A percentile compares a stretch with the other conserved stretches of the same genome.
phyloP scores from a whole-genome alignment of 768 basidiomycete genomes.

The Plicaturopsis crispa region DNA sequence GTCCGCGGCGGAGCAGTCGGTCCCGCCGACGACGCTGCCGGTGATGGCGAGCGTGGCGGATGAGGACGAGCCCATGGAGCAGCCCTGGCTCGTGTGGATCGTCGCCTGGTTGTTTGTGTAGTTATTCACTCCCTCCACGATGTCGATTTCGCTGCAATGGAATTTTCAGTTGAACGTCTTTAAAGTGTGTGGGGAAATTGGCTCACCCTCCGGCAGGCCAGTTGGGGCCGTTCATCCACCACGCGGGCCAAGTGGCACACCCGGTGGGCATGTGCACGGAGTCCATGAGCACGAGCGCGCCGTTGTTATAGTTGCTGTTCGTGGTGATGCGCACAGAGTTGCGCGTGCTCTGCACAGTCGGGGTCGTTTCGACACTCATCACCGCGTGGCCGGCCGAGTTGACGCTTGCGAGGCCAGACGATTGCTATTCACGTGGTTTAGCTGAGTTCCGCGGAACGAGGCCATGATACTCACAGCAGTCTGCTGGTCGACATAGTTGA shows the following conservation, averaged over 20 bases:
- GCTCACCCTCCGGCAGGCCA: slow-evolving; percentile 42
- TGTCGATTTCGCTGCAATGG: slow-evolving; percentile 56
- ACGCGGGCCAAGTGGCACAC: slow-evolving; percentile 42
- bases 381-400: slow-evolving; percentile 70
- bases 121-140: slow-evolving; percentile 76
- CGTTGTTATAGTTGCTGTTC: slow-evolving; percentile 48
- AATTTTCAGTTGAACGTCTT: not conserved
- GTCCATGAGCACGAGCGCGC: slow-evolving; percentile 74
- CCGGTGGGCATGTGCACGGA: slow-evolving; percentile 82
- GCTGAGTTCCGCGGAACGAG: slow-evolving; percentile 6
- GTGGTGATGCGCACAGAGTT: slow-evolving; percentile 76
- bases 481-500: slow-evolving; percentile 56
- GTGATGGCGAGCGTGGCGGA: slow-evolving; percentile 44
- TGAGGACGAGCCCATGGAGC: slow-evolving; percentile 46
- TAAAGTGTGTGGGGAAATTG: no score
- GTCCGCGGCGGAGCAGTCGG: slow-evolving; percentile 63
- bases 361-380: slow-evolving; percentile 86
- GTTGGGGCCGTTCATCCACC: slow-evolving; percentile 43
- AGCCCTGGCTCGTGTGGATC: slow-evolving; percentile 71
- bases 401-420: slow-evolving; percentile 54
- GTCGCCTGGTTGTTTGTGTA: slow-evolving; percentile 80
- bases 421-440: slow-evolving; percentile 27
- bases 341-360: slow-evolving; percentile 57
- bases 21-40: slow-evolving; percentile 59
- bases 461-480: slow-evolving; percentile 32